phyloP scores from a whole-genome alignment of 2,329 filamentous ascomycete genomes.

The Elsinoe perseae region DNA sequence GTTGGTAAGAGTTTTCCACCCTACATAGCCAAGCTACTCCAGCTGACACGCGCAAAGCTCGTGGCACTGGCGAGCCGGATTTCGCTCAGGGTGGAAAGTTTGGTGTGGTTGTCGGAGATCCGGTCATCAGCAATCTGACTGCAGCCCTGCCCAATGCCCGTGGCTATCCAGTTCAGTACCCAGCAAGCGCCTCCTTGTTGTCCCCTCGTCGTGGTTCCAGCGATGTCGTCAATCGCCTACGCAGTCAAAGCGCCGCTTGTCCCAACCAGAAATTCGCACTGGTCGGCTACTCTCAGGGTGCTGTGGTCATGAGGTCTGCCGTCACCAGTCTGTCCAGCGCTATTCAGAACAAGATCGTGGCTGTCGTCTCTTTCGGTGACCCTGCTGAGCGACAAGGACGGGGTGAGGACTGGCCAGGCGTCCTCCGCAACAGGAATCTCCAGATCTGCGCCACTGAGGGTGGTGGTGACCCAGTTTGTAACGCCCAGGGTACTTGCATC shows the following conservation, averaged over 20 bases:
- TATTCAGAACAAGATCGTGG: background rate
- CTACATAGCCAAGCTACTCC: background rate
- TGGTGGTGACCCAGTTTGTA: conserved; percentile 1
- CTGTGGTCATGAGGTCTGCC: background rate
- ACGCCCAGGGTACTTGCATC: conserved; percentile 5
- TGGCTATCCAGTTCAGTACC: conserved; percentile 8
- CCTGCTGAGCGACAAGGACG: conserved; percentile 1
- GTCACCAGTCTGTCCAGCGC: background rate
- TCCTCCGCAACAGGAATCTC: background rate
- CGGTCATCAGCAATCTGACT: background rate
- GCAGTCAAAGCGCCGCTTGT: background rate
- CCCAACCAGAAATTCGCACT: conserved; percentile 10
- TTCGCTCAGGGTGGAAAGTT: background rate
- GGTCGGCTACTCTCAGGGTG: conserved; percentile 12
- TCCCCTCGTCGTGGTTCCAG: background rate
- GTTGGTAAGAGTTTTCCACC: background rate
- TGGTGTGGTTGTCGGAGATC: background rate
- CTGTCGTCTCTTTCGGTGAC: conserved; percentile 5
- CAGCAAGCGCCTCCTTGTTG: background rate
- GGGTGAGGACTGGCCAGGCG: conserved; percentile 2
- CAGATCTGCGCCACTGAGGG: conserved; percentile 4
- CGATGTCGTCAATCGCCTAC: conserved; percentile 3
- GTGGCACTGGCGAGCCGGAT: conserved; percentile 12
- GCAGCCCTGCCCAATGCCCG: background rate
- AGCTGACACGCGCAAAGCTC: background rate